Percentiles rank a stretch among this genome's conserved stretches.
phyloP scores from a whole-genome alignment of 768 basidiomycete species.

The Omphalotus guepiniiformis region DNA sequence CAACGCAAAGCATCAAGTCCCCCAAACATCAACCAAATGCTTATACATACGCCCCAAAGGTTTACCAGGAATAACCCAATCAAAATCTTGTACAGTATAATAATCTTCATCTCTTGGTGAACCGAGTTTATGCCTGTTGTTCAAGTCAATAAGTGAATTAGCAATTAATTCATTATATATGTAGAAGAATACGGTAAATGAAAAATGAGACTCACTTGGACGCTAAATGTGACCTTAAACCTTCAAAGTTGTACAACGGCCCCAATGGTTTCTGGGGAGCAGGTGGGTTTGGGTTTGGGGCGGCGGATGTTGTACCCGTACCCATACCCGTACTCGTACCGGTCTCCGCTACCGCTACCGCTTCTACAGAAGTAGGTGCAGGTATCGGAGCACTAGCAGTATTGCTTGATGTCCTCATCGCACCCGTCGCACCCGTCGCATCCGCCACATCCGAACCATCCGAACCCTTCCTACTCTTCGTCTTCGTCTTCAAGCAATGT shows the following conservation, averaged over 20 bases:
- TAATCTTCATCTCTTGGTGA: slow-evolving; percentile 10
- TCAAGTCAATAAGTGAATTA: too few species aligned
- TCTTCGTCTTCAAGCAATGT: slow-evolving; percentile 34
- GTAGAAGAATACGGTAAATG: not conserved
- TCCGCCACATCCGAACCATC: too few species aligned
- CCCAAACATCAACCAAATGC: too few species aligned
- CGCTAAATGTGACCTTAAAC: slow-evolving; percentile 7
- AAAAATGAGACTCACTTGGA: not conserved
- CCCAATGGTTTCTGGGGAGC: too few species aligned
- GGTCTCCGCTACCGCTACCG: not conserved
- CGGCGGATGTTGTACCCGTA: not conserved
- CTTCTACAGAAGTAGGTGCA: not conserved
- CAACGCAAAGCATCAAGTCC: too few species aligned
- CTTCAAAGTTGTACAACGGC: slow-evolving; percentile 6
- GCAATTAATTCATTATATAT: not conserved
- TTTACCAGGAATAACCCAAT: too few species aligned
- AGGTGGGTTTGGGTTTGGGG: not conserved
- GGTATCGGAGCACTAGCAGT: not conserved
- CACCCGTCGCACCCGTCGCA: too few species aligned
- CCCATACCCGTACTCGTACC: not conserved
- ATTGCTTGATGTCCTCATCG: not conserved
- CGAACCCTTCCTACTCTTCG: too few species aligned
- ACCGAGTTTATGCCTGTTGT: not conserved
- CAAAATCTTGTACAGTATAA: too few species aligned
- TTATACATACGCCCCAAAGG: too few species aligned